Percentiles rank a stretch among this genome's conserved stretches.
These are phyloP conservation scores for Apiospora kogelbergensis DNA, from an alignment of 2,329 filamentous ascomycete species.

Conservation along the genomic window DNA sequence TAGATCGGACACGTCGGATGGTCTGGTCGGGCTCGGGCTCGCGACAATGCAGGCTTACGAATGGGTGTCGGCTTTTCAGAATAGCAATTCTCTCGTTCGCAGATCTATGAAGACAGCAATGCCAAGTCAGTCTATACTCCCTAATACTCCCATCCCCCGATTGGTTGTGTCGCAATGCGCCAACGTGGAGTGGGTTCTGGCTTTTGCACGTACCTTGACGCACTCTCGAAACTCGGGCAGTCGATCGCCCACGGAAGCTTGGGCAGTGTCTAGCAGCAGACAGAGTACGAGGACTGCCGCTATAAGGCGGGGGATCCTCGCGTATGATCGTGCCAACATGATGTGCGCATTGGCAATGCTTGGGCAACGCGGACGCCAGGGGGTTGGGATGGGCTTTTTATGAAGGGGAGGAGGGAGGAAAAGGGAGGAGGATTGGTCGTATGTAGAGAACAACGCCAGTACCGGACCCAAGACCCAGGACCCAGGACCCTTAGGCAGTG, in stretches of 20 bases:
- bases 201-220: conserved; percentile 62
- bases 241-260: conserved; percentile 79
- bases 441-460: not conserved
- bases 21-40: conserved; percentile 14
- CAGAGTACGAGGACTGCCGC: conserved; percentile 14
- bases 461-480: too few relatives aligned
- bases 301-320: conserved; percentile 13
- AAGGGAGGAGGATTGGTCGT: not conserved
- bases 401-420: not conserved
- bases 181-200: not conserved
- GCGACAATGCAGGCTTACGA: conserved; percentile 50
- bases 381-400: not conserved
- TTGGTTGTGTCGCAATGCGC: not conserved
- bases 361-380: not conserved
- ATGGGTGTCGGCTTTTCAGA: conserved; percentile 60
- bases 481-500: too few relatives aligned
- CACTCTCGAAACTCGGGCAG: conserved; percentile 87
- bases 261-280: conserved; percentile 41
- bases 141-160: not conserved
- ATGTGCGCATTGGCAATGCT: conserved; percentile 12
- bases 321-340: conserved; percentile 10
- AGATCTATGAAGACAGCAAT: conserved; percentile 61
- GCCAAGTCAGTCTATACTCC: not conserved
- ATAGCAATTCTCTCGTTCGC: conserved; percentile 76
- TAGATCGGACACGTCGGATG: conserved; percentile 14